These are phyloP conservation scores for Cyclospora cayetanensis DNA, from an alignment of 169 alveolate species.

Conservation along the genomic window DNA sequence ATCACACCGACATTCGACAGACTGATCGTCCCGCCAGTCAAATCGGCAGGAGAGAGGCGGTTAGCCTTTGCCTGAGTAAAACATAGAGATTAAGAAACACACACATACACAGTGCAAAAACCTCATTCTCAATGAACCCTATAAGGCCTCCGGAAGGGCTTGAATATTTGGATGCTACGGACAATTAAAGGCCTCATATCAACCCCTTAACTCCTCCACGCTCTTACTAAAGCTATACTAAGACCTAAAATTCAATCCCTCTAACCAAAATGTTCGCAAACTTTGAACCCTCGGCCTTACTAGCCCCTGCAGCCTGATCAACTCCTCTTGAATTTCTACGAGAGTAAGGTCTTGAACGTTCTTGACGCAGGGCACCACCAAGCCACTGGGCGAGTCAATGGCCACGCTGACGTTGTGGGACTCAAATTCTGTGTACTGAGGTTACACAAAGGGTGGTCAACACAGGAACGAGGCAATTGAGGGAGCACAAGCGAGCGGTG, in stretches of 20 bases:
- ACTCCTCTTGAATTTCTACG: slow-evolving; percentile 89
- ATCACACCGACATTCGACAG: slow-evolving; percentile 94
- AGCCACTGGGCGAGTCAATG: slow-evolving; percentile 92
- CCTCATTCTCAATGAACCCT: no score
- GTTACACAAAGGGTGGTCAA: no score
- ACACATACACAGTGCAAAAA: no score
- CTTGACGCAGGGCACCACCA: slow-evolving; percentile 94
- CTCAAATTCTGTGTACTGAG: slow-evolving; percentile 74
- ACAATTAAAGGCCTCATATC: no score
- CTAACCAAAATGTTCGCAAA: background rate
- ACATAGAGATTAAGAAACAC: background rate
- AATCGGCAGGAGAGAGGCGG: slow-evolving; percentile 84
- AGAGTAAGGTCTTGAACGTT: slow-evolving; percentile 89
- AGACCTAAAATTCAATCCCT: no score
- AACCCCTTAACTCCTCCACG: no score
- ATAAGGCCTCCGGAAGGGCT: no score
- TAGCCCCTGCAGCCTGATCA: slow-evolving; percentile 83
- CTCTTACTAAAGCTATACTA: background rate
- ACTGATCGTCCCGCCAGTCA: slow-evolving; percentile 92
- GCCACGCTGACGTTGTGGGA: slow-evolving; percentile 95
- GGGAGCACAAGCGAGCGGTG: no score
- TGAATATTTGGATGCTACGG: no score
- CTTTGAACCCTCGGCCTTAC: slow-evolving; percentile 54
- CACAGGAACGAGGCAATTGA: no score
- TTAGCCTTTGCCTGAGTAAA: slow-evolving; percentile 63